phyloP scores from a whole-genome alignment of 1,284 basidiomycete species.

The Ceratobasidium sp. region DNA sequence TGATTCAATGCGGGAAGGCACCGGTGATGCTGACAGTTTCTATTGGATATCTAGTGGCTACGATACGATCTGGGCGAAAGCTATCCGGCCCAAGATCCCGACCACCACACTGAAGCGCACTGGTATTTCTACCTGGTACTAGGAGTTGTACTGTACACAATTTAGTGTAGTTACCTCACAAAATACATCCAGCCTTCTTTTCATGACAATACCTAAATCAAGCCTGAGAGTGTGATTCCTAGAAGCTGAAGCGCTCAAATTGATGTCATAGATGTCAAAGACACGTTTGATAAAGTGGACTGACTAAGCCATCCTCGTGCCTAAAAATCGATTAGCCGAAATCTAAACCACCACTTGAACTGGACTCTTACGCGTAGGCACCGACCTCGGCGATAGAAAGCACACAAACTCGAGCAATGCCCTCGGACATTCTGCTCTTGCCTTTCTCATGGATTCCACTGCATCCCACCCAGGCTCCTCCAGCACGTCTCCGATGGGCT shows the following conservation, averaged over 20 bases:
- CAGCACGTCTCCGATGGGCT: conserved; percentile 23
- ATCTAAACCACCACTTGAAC: conserved; percentile 2
- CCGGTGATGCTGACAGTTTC: not conserved
- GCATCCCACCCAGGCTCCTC: conserved; percentile 16
- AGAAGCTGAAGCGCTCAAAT: not conserved
- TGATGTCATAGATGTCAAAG: conserved; percentile 21
- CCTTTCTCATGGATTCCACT: conserved; percentile 36
- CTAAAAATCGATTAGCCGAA: conserved; percentile 17
- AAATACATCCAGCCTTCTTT: not conserved
- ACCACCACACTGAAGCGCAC: conserved; percentile 51
- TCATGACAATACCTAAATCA: not conserved
- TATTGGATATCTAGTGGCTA: conserved; percentile 57
- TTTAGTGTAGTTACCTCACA: not conserved
- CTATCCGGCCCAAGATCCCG: conserved; percentile 62
- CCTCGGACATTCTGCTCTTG: conserved; percentile 32
- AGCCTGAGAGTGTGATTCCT: not conserved
- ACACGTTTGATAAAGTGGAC: not conserved
- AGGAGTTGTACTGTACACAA: not conserved
- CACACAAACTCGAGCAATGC: conserved; percentile 33
- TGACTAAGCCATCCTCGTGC: conserved; percentile 40
- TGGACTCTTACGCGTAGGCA: not conserved
- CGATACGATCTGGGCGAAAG: conserved; percentile 61
- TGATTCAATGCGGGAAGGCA: not conserved
- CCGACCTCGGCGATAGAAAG: not conserved
- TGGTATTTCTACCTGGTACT: conserved; percentile 49